phyloP scores from a whole-genome alignment of 176 grass and related monocot species.

The Paspalum vaginatum region DNA sequence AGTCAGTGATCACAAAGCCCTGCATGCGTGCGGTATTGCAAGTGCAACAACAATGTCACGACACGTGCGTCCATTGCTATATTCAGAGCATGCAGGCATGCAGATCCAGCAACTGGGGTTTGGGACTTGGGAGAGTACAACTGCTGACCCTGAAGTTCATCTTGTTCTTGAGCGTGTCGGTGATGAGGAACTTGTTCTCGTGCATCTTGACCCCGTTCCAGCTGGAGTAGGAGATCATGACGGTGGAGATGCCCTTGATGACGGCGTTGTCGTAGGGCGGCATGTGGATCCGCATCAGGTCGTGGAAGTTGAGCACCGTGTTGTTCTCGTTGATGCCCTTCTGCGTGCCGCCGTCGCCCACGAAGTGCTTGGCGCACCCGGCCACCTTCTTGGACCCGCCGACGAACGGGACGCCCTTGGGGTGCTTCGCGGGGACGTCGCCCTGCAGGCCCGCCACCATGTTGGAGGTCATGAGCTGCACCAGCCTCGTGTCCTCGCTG shows the following conservation, averaged over 20 bases:
- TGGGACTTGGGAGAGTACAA: too few species aligned
- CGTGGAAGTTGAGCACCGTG: constrained; percentile 63
- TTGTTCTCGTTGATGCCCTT: constrained; percentile 80
- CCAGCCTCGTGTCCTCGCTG: constrained; percentile 76
- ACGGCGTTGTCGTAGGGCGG: constrained; percentile 75
- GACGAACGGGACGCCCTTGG: constrained; percentile 66
- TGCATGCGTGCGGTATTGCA: background rate
- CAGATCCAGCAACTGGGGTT: too few species aligned
- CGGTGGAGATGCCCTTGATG: constrained; percentile 64
- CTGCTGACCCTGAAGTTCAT: constrained; percentile 62
- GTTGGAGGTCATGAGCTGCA: constrained; percentile 67
- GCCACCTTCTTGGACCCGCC: constrained; percentile 69
- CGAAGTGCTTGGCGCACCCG: constrained; percentile 92
- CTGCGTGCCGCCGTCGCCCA: constrained; percentile 78
- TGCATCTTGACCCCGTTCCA: constrained; percentile 95
- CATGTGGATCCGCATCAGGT: constrained; percentile 85
- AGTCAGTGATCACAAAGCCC: constrained; percentile 88
- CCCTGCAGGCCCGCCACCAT: constrained; percentile 73
- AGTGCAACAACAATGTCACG: background rate
- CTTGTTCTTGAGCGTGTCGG: constrained; percentile 68
- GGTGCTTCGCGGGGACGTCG: constrained; percentile 48
- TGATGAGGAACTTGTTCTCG: constrained; percentile 71
- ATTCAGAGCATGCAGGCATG: too few species aligned
- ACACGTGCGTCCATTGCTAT: too few species aligned
- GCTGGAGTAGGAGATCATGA: constrained; percentile 91